Evolutionary conservation across 192 early-diverging fungal species (phyloP), one percentile per base, ranked within the genome.

Genomic region (Backusella mclennaniae): DNA sequence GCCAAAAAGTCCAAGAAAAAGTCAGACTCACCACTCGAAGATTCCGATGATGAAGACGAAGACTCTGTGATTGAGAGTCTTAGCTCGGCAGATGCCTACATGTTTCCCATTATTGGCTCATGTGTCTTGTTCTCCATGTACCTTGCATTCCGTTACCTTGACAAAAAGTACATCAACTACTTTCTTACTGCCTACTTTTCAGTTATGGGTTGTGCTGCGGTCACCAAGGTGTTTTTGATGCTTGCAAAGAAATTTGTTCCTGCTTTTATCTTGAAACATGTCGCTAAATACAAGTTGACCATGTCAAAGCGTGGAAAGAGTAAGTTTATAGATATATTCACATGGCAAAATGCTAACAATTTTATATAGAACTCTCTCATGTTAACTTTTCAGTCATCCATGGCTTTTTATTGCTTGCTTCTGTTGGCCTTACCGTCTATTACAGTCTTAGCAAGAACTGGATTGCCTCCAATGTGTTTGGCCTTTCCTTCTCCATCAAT

Each of bases 81-180:
- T 76, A 90, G 91, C 11, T 79, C 95, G 0, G 87, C 93, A 73
- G 97, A 99, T 80, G 97, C 97, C 29, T 94, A 95, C 75, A 90
- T 92, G 93, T 96, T 98, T 76, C 97, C 97, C 8, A 78, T 99
- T 26, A 91, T 96, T 76, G 97, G 97, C 33, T 97, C 96, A 6
- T 84, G 81, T 7, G 91, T 90, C 15, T 82, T 99, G 0, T 91
- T 97, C 63, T 87, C 88, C 2, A 84, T 99, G 66, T 99, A 97
- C 84, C 66, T 98, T 73, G 35, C 95, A 38, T 95, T 97, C 88
- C 91, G 92, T 80, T 96, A 49, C 67, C 29, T 75, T 17, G 66
- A 75, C 41, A 66, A 75, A 33, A 38, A 41, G 12, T 75, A 75
- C 35, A 63, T 75, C 4, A 75, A 75, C 36, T 75, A 75, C 35